These are phyloP conservation scores for Stygiomarasmius scandens DNA, from an alignment of 1,284 basidiomycete species.

Conservation along the genomic window DNA sequence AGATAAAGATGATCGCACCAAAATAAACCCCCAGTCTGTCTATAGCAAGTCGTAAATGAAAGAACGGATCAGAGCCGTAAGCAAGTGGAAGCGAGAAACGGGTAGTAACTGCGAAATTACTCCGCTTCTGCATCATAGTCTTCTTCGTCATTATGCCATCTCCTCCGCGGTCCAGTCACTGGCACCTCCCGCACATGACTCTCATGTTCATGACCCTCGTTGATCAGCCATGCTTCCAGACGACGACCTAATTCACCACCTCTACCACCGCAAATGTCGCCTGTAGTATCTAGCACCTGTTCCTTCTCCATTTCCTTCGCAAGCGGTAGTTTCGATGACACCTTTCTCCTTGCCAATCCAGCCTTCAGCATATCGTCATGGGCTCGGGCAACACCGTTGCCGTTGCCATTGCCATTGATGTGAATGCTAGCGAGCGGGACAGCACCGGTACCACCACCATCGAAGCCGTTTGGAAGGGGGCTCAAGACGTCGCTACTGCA, in stretches of 20 bases:
- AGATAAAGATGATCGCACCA: no score
- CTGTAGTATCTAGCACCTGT: constrained; percentile 65
- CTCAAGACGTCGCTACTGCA: constrained; percentile 4
- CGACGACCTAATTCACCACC: constrained; percentile 74
- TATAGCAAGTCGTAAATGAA: not conserved
- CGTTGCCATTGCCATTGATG: not conserved
- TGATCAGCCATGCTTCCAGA: constrained; percentile 70
- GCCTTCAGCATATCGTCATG: constrained; percentile 2
- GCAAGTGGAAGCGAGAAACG: not conserved
- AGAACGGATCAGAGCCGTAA: not conserved
- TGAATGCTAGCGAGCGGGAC: not conserved
- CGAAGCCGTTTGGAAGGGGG: constrained; percentile 3
- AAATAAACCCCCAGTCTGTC: not conserved
- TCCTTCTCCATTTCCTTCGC: constrained; percentile 56
- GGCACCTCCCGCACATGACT: not conserved
- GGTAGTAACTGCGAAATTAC: not conserved
- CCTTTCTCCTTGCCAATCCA: constrained; percentile 22
- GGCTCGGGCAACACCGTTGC: constrained; percentile 15
- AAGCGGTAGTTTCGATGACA: constrained; percentile 44
- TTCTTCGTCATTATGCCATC: constrained; percentile 15
- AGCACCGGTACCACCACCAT: not conserved
- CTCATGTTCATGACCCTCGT: constrained; percentile 32
- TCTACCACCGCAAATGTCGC: constrained; percentile 74
- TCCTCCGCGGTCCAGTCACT: constrained; percentile 11
- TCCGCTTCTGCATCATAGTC: not conserved